These are phyloP conservation scores for Bacterosira constricta DNA, from an alignment of 108 stramenopile genomes.

Conservation along the genomic window DNA sequence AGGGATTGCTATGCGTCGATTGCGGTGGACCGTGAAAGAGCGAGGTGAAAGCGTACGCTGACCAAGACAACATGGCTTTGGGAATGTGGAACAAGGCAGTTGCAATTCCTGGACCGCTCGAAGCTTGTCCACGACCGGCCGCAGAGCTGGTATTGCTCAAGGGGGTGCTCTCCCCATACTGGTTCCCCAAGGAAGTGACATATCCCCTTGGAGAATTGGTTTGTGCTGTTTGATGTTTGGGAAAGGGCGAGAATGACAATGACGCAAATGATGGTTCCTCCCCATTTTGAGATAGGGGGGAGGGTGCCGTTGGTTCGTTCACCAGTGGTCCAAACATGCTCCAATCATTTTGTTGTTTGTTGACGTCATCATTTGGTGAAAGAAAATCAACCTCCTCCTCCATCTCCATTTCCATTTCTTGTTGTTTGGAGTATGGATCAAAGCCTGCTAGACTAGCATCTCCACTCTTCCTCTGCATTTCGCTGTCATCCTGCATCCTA, in stretches of 20 bases:
- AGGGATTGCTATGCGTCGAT: too few species aligned
- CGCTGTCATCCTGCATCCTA: too few species aligned
- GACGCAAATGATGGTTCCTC: too few species aligned
- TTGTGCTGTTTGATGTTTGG: neutral
- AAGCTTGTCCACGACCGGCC: too few species aligned
- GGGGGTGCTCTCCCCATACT: neutral
- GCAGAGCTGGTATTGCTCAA: neutral
- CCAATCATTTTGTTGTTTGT: neutral
- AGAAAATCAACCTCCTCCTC: slow-evolving; percentile 40
- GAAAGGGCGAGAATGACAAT: slow-evolving; percentile 10
- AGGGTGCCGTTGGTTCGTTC: neutral
- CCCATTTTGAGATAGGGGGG: too few species aligned
- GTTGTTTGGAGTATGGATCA: slow-evolving; percentile 34
- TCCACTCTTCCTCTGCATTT: too few species aligned
- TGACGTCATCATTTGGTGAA: neutral
- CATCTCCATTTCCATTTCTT: slow-evolving; percentile 37
- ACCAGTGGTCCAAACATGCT: neutral
- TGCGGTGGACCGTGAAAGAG: too few species aligned
- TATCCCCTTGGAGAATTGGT: neutral
- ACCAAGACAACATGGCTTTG: too few species aligned
- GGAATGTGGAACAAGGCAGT: too few species aligned
- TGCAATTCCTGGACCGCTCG: too few species aligned
- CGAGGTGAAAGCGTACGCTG: too few species aligned
- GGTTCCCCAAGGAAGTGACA: slow-evolving; percentile 1
- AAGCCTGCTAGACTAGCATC: neutral